These are phyloP conservation scores for Xylariaceae sp. DNA, from an alignment of 2,329 filamentous ascomycete genomes.

Conservation along the genomic window DNA sequence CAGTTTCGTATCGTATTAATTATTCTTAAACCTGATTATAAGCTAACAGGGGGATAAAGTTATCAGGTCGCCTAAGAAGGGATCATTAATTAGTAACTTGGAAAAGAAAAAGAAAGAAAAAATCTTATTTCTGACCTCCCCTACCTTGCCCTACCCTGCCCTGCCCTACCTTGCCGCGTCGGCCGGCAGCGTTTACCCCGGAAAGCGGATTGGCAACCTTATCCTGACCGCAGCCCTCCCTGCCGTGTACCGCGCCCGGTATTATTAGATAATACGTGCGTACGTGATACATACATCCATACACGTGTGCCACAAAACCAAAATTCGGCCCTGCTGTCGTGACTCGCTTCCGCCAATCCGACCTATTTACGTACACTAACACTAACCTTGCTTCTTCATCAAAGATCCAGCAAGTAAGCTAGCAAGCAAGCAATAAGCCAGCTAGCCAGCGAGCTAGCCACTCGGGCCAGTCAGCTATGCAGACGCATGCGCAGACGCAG, in stretches of 20 bases:
- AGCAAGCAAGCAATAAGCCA: not conserved
- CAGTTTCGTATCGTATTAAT: too few species aligned
- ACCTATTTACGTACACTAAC: too few species aligned
- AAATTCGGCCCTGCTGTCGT: not conserved
- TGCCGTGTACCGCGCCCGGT: not conserved
- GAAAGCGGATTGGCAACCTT: not conserved
- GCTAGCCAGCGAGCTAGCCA: not conserved
- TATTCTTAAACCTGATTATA: too few species aligned
- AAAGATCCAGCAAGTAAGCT: not conserved
- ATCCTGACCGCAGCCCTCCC: not conserved
- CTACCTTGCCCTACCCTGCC: too few species aligned
- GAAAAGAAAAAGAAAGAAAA: too few species aligned
- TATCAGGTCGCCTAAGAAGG: too few species aligned
- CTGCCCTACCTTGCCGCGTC: not conserved
- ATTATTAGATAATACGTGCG: not conserved
- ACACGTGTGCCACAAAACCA: not conserved
- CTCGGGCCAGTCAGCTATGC: not conserved
- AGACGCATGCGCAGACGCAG: constrained; percentile 3
- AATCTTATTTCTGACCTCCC: too few species aligned
- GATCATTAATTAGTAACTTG: too few species aligned
- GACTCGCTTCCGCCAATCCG: not conserved
- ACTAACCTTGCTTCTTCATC: not conserved
- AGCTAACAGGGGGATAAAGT: too few species aligned
- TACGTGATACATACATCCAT: too few species aligned
- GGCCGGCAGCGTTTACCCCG: not conserved